Conservation (phyloP, 257 asterid genomes). For the Ilex aquifolium region DNA sequence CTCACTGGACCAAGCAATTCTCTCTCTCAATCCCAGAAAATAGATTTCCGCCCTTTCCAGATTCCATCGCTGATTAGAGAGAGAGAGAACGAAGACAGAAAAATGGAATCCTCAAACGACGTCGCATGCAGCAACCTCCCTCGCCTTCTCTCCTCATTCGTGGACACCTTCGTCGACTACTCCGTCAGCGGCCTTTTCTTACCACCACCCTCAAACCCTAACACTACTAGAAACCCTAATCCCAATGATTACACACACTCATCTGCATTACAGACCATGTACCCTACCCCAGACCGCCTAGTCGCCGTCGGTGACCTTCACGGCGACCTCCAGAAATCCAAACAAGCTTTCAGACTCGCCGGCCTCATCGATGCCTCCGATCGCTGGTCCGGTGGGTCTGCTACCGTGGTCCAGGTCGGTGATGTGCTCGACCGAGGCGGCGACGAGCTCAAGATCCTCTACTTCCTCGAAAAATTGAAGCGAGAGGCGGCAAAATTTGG, state of each 20-base stretch:
- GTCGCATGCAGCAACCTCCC: conserved; percentile 56
- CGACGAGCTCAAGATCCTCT: conserved; percentile 74
- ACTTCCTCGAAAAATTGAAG: conserved; percentile 76
- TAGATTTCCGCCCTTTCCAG: too few species aligned
- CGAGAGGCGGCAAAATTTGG: conserved; percentile 63
- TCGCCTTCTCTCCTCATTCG: conserved; percentile 54
- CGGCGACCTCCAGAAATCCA: conserved; percentile 83
- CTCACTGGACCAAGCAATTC: too few species aligned
- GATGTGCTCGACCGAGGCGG: conserved; percentile 93
- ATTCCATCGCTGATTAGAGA: too few species aligned
- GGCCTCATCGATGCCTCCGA: conserved; percentile 50
- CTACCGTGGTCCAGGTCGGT: conserved; percentile 87
- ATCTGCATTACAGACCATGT: conserved; percentile 41
- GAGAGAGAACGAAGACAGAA: too few species aligned
- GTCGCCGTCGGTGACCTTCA: conserved; percentile 90
- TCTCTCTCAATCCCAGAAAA: too few species aligned
- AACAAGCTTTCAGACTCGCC: conserved; percentile 64
- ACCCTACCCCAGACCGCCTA: conserved; percentile 63
- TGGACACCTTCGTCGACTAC: conserved; percentile 81
- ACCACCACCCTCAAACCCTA: conserved; percentile 33
- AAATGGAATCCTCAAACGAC: conserved; percentile 17
- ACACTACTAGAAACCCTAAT: conserved; percentile 2
- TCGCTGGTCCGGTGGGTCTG: conserved; percentile 77
- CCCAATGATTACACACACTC: neutral
- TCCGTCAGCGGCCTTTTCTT: conserved; percentile 80